Evolutionary conservation across 164 flowering plant species (phyloP).

Genomic region (Aristolochia fimbriata): DNA sequence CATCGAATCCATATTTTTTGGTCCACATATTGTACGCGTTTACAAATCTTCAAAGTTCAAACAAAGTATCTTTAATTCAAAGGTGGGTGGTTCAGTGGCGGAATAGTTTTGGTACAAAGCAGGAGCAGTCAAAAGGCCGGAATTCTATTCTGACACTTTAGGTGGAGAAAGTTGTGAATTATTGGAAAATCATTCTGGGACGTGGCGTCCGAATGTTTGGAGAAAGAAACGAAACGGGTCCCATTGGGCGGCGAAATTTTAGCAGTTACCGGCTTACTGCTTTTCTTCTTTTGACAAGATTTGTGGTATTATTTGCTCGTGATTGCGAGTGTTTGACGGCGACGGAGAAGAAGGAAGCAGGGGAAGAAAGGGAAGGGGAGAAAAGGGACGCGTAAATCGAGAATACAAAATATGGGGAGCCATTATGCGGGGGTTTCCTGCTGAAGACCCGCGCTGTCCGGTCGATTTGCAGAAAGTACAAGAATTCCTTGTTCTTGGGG

Average conservation of each 20-base stretch:
- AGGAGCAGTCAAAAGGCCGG: neutral
- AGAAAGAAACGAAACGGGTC: neutral
- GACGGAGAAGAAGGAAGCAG: too few relatives aligned
- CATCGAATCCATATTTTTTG: too few relatives aligned
- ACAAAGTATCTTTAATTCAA: neutral
- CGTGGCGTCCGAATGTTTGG: neutral
- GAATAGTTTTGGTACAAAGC: neutral
- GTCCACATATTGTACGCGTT: too few relatives aligned
- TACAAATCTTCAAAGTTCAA: too few relatives aligned
- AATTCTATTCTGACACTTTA: slow-evolving; percentile 1
- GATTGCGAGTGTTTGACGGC: too few relatives aligned
- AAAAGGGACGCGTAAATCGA: too few relatives aligned
- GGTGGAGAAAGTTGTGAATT: neutral
- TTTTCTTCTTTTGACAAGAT: neutral
- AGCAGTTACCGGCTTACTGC: neutral
- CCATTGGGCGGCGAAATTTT: neutral
- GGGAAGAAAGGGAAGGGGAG: too few relatives aligned
- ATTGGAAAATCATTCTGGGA: slow-evolving; percentile 3
- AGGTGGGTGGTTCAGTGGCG: neutral
- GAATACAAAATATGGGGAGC: too few relatives aligned
- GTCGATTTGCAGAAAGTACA: too few relatives aligned
- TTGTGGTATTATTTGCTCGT: neutral
- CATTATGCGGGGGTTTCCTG: too few relatives aligned
- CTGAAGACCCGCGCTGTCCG: too few relatives aligned
- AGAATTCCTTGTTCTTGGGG: too few relatives aligned